phyloP scores from a whole-genome alignment of 2,329 filamentous ascomycete genomes.

The Calonectria henricotiae region DNA sequence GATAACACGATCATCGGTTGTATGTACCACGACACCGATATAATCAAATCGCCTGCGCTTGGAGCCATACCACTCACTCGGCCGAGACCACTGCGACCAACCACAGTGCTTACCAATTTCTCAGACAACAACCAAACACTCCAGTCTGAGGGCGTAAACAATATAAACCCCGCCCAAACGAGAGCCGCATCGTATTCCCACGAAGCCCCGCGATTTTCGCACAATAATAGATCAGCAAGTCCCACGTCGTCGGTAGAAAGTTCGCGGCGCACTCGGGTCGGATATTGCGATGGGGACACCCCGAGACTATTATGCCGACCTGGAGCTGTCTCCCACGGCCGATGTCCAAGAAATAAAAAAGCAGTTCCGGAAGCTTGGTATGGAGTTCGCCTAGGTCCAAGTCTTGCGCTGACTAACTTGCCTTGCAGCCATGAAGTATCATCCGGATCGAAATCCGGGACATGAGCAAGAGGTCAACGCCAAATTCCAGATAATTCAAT shows the following conservation, averaged over 20 bases:
- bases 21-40: constrained; percentile 11
- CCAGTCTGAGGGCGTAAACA: constrained; percentile 12
- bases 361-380: constrained; percentile 88
- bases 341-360: constrained; percentile 85
- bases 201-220: constrained; percentile 3
- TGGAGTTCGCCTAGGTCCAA: constrained; percentile 40
- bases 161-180: not conserved
- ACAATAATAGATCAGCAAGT: constrained; percentile 1
- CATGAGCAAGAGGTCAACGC: constrained; percentile 84
- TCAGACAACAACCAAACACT: constrained; percentile 5
- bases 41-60: not conserved
- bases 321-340: constrained; percentile 80
- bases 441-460: constrained; percentile 91
- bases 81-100: not conserved
- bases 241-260: constrained; percentile 14
- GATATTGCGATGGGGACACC: constrained; percentile 60
- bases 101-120: constrained; percentile 37
- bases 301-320: constrained; percentile 88
- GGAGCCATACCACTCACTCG: not conserved
- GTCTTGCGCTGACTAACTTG: constrained; percentile 48
- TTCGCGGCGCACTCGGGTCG: constrained; percentile 34
- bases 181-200: not conserved
- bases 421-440: constrained; percentile 81
- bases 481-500: constrained; percentile 89
- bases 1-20: not conserved